Evolutionary conservation across 345 rosid genomes (phyloP), one percentile per base, ranked within the genome.

Genomic region (Moringa oleifera): DNA sequence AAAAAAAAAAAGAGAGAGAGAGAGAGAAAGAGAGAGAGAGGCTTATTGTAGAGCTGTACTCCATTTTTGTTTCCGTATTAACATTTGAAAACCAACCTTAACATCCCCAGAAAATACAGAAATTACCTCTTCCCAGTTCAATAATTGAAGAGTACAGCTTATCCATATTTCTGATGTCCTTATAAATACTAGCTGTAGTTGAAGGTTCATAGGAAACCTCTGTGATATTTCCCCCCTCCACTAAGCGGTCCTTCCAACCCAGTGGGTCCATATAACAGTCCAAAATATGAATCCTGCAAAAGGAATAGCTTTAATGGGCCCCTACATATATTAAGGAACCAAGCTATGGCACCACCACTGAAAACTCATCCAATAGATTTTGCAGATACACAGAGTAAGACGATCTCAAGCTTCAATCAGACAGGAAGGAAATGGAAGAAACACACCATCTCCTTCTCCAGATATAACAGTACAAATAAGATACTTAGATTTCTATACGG

Each of bases 261-360:
- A 81, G 77, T 74, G 96, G 96, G 76, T 94, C 92, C 21, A 79
- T 74, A 62, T 83, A 94, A 73, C 96, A 94, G 76, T 94, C 99
- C 84, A 94, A 77, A 56, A 90, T 73, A 59, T 67, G 83, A 82
- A 88, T 64, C 91, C 96, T 90, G 75, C 55, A 63, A 25, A 17
- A 46, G 19, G 25, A 61, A 18, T 37, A 1, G 12, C 57, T 7
- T 37, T 19, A 54, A 55, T n/a, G 33, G 25, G 22, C 50, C 55
- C 51, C 23, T 55, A 57, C 25, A 52, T 31, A 64, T 46, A 68
- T 20, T 11, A 61, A 53, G 6, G 57, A 49, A 25, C 51, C 46
- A 11, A 51, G 7, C 22, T 58, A 55, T 28, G 18, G 21, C 31
- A 55, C n/a, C 15, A n/a, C 17, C 23, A 57, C 23, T 15, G 33